Evolutionary conservation across 306 rosid species (phyloP), one percentile per base, ranked within the genome.

Genomic region (Luffa aegyptiaca): DNA sequence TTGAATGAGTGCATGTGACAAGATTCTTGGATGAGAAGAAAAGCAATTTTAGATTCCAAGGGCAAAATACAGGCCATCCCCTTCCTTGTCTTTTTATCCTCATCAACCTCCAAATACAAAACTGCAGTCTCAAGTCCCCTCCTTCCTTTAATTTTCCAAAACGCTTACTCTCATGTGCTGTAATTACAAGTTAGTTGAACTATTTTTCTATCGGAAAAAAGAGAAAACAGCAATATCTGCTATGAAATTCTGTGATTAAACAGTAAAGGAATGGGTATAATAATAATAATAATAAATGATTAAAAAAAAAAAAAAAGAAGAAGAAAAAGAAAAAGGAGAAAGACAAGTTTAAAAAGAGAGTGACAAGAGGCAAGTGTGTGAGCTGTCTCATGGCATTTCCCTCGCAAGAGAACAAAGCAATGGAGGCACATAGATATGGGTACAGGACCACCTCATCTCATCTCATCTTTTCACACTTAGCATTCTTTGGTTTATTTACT

Each of bases 361-460:
- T 11, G n/a, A 2, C 41, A 48, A 41, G 10, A 36, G 16, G 70
- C 56, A 21, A 51, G 66, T 20, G 68, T 0, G 53, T 39, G 87
- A 79, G 92, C 69, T 90, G 90, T 88, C 92, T 80, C 62, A 81
- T 86, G 90, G 86, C 86, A 86, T 80, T 80, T 77, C 81, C 76
- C 86, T 80, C 84, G 66, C 91, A 81, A 86, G 71, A 84, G 86
- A 89, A 88, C 79, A 83, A 69, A n/a, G 33, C 31, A 68, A 18
- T 10, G 51, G 33, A 68, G 46, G 66, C 81, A 36, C 83, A 80
- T 71, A 82, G 74, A 89, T 83, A 82, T 52, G 81, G 83, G 61
- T 72, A 78, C 86, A 85, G 97, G 98, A 95, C 97, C 98, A 92
- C 97, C 91, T 86, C 91, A 91, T 90, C 93, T 86, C 91, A 90